Base-by-base conservation (phyloP, 1,139 yeast species). In the Casaregolazyma suthepensis region DNA sequence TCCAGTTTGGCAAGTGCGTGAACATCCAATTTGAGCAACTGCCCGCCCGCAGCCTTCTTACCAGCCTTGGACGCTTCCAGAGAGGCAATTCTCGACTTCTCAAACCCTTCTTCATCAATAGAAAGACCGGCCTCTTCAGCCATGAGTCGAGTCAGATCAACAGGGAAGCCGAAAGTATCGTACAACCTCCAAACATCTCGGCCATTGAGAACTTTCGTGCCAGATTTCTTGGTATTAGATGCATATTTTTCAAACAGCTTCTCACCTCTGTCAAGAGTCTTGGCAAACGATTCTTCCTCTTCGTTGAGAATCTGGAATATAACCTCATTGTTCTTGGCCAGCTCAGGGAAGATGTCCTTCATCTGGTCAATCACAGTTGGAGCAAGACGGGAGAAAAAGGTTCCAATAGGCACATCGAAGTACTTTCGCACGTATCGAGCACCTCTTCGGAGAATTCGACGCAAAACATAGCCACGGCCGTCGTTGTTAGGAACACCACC, bases 91-190 rank as follows among this genome's bases (percentile, higher is more conserved):
- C 83, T 87, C 46, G 99, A 98, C 64, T 80, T 80, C 72, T 91
- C 97, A 67, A 93, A 93, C 47, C 89, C 98, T 52, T 76, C 82
- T 67, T 89, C 96, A 69, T 93, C 97, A 61, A 93, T 91, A 64
- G 83, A 85, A 63, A 93, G 79, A n/a, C 95, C 96, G 54, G 94
- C 89, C 74, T 93, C 99, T 73, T 91, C 98, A 46, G 99, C 99
- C 99, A 93, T 94, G 68, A 93, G 80, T 69, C 96, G 83, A 43
- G 99, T 94, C 70, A 93, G 81, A 73, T 93, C 99, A 53, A 90
- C 97, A 45, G 99, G 99, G 87, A 93, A 93, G 54, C 99, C 99
- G 67, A 91, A 93, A n/a, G 99, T 94, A 66, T 93, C 99, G 65
- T 94, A 94, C 65, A 93, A 78, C 74, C 99, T 83, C 99, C 99